A percentile compares a stretch with the other conserved stretches of the same genome.
Conservation (phyloP, 129 eudicot species). For the Tagetes erecta region DNA sequence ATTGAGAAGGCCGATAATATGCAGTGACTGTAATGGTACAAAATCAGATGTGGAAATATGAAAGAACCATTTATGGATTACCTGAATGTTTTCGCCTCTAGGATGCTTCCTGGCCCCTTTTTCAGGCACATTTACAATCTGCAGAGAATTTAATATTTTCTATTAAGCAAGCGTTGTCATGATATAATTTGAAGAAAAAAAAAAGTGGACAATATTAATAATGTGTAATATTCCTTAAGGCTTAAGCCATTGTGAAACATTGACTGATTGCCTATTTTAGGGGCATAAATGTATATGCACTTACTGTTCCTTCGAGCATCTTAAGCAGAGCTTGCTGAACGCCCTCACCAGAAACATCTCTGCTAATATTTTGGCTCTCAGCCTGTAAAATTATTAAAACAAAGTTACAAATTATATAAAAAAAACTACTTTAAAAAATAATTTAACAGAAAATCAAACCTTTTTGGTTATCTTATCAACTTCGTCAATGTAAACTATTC, state of each 20-base stretch:
- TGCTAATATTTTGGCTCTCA: slow-evolving; percentile 75
- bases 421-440: background rate
- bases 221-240: slow-evolving; percentile 2
- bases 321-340: slow-evolving; percentile 95
- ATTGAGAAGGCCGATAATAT: too few relatives aligned
- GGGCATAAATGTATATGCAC: slow-evolving; percentile 30
- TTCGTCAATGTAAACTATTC: slow-evolving; percentile 93
- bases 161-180: background rate
- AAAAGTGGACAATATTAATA: background rate
- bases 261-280: background rate
- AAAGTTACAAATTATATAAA: background rate
- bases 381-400: slow-evolving; percentile 47
- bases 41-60: slow-evolving; percentile 12
- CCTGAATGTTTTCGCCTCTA: slow-evolving; percentile 89
- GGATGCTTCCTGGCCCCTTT: slow-evolving; percentile 95
- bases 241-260: background rate
- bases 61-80: slow-evolving; percentile 20
- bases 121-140: slow-evolving; percentile 92
- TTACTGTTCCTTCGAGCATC: slow-evolving; percentile 98
- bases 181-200: background rate
- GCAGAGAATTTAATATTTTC: slow-evolving; percentile 26
- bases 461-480: slow-evolving; percentile 96
- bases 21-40: background rate
- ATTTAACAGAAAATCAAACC: slow-evolving; percentile 35
- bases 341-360: slow-evolving; percentile 99